Conservation (phyloP, 192 early-diverging fungal species). For the Paraglomus occultum region DNA sequence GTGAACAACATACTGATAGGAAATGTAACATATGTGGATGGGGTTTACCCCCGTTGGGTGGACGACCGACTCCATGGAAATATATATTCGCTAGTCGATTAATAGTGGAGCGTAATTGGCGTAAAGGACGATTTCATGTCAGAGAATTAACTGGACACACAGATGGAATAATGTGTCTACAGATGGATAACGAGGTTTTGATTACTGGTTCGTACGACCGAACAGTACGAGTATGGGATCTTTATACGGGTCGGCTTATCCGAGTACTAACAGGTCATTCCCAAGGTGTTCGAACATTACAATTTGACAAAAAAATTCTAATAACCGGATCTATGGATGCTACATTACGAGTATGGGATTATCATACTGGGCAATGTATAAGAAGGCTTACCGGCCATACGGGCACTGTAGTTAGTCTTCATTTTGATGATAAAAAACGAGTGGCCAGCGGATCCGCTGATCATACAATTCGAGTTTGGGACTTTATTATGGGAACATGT, state of each 20-base stretch:
- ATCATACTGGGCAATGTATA: slow-evolving; percentile 84
- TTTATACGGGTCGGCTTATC: slow-evolving; percentile 78
- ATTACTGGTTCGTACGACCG: slow-evolving; percentile 89
- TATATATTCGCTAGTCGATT: slow-evolving; percentile 91
- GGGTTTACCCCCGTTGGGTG: slow-evolving; percentile 87
- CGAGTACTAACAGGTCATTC: slow-evolving; percentile 82
- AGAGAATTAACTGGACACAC: slow-evolving; percentile 74
- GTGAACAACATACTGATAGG: slow-evolving; percentile 95
- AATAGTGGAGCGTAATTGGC: slow-evolving; percentile 93
- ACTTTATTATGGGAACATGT: slow-evolving; percentile 65
- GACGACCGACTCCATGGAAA: slow-evolving; percentile 73
- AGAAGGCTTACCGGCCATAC: slow-evolving; percentile 74
- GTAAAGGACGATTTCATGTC: slow-evolving; percentile 69
- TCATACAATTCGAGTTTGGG: slow-evolving; percentile 84
- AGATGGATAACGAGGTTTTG: slow-evolving; percentile 65
- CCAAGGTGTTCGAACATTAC: slow-evolving; percentile 79
- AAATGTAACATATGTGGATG: slow-evolving; percentile 96
- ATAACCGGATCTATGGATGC: slow-evolving; percentile 91
- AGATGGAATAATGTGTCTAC: slow-evolving; percentile 87
- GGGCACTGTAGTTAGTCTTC: slow-evolving; percentile 80
- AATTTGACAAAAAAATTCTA: slow-evolving; percentile 94
- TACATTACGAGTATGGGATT: slow-evolving; percentile 92
- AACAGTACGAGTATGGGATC: slow-evolving; percentile 85
- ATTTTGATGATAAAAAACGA: slow-evolving; percentile 72
- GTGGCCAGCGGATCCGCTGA: slow-evolving; percentile 86